These are phyloP conservation scores for Capsella rubella DNA, from an alignment of 441 rosid species.

Conservation along the genomic window DNA sequence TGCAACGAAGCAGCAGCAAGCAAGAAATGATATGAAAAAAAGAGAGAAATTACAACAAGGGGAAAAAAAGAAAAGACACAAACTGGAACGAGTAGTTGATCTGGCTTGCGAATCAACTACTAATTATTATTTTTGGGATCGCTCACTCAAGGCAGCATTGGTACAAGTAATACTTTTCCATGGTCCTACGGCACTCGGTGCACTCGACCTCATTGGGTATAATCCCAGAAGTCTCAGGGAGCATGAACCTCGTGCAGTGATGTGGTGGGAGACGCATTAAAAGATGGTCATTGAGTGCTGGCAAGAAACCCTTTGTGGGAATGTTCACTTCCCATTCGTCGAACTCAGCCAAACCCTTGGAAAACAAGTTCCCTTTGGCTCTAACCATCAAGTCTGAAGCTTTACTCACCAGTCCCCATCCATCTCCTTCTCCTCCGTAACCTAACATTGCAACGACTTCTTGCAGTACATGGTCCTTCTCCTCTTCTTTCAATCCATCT, in stretches of 20 bases:
- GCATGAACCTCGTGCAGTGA: slow-evolving; percentile 67
- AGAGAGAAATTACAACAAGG: slow-evolving; percentile 25
- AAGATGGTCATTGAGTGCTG: slow-evolving; percentile 60
- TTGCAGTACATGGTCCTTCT: slow-evolving; percentile 55
- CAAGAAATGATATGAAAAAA: slow-evolving; percentile 11
- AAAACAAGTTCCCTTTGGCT: slow-evolving; percentile 55
- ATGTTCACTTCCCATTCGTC: slow-evolving; percentile 54
- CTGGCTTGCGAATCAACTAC: slow-evolving; percentile 7
- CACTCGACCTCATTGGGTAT: slow-evolving; percentile 66
- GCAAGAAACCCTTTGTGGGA: slow-evolving; percentile 53
- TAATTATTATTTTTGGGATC: background rate
- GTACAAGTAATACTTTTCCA: slow-evolving; percentile 71
- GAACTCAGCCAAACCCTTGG: slow-evolving; percentile 50
- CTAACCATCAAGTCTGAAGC: slow-evolving; percentile 54
- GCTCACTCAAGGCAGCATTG: slow-evolving; percentile 69
- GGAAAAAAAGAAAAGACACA: slow-evolving; percentile 12
- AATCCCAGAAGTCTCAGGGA: slow-evolving; percentile 56
- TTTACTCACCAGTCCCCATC: slow-evolving; percentile 72
- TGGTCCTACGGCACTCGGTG: slow-evolving; percentile 62
- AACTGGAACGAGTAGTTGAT: background rate
- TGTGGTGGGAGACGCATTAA: slow-evolving; percentile 53
- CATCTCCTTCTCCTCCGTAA: slow-evolving; percentile 64
- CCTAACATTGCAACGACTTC: slow-evolving; percentile 66
- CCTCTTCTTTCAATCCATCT: slow-evolving; percentile 37
- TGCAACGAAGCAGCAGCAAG: slow-evolving; percentile 17